A percentile compares a stretch with the other conserved stretches of the same genome.
Conservation (phyloP, 257 asterid species). For the Jaltomata sinuosa region DNA sequence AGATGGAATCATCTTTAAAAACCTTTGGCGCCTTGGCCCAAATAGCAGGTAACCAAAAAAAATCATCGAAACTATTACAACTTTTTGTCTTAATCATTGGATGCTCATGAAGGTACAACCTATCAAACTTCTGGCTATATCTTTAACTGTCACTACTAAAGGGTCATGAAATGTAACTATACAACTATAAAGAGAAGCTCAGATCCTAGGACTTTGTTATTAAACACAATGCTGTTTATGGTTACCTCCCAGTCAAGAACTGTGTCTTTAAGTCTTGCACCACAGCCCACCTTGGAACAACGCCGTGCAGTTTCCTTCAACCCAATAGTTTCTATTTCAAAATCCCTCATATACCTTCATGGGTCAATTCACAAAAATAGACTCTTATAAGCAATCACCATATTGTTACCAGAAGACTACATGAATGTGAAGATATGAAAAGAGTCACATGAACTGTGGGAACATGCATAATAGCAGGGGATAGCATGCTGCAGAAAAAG, state of each 20-base stretch:
- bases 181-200: not conserved
- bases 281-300: slow-evolving; percentile 61
- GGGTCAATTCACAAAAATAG: slow-evolving; percentile 4
- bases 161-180: not conserved
- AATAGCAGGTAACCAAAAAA: not conserved
- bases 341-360: slow-evolving; percentile 82
- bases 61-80: not conserved
- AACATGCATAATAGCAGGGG: not conserved
- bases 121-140: not conserved
- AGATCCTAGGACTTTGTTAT: not conserved
- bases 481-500: not conserved
- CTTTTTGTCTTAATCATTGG: not conserved
- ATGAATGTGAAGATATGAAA: not conserved
- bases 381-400: not conserved
- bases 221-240: not conserved
- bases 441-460: not conserved
- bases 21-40: not conserved
- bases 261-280: slow-evolving; percentile 80
- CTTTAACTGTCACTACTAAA: not conserved
- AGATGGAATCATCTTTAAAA: not conserved
- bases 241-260: slow-evolving; percentile 99
- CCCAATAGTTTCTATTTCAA: slow-evolving; percentile 92
- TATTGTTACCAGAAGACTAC: not conserved
- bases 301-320: slow-evolving; percentile 76
- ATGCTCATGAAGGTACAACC: not conserved